phyloP scores from a whole-genome alignment of 805 yeast species.

The Metschnikowia continentalis region DNA sequence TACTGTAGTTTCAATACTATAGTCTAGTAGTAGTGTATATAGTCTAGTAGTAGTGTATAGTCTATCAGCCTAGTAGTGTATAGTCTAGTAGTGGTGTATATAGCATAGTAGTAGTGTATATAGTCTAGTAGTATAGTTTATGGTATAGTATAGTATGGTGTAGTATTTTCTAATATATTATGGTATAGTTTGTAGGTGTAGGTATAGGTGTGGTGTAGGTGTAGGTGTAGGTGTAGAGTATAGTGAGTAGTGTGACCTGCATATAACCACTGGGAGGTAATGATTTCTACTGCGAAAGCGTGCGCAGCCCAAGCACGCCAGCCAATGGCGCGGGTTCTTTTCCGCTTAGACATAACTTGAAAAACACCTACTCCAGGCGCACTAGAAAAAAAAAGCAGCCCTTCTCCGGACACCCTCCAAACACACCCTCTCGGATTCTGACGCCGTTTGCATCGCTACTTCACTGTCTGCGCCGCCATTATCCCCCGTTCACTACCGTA shows the following conservation, averaged over 20 bases:
- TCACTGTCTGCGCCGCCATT: slow-evolving; percentile 4
- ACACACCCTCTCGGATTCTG: background rate
- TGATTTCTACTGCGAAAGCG: slow-evolving; percentile 7
- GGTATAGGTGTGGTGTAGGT: too few relatives aligned
- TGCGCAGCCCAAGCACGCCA: slow-evolving; percentile 15
- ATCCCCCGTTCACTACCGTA: slow-evolving; percentile 1
- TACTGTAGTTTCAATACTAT: too few relatives aligned
- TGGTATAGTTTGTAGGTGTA: too few relatives aligned
- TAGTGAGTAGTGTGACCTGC: background rate
- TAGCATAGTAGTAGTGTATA: too few relatives aligned
- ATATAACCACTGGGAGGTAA: background rate
- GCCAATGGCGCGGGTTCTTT: slow-evolving; percentile 21
- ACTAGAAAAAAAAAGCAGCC: slow-evolving; percentile 7
- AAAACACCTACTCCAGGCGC: slow-evolving; percentile 4
- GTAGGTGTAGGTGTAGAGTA: too few relatives aligned
- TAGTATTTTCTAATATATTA: too few relatives aligned
- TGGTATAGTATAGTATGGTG: too few relatives aligned
- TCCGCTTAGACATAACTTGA: slow-evolving; percentile 13
- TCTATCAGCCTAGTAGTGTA: too few relatives aligned
- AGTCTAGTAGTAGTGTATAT: too few relatives aligned
- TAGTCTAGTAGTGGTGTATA: too few relatives aligned
- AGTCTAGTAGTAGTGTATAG: too few relatives aligned
- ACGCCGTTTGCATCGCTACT: background rate
- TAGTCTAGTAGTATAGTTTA: too few relatives aligned
- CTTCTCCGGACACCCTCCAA: slow-evolving; percentile 3